Evolutionary conservation across 2,329 filamentous ascomycete species (phyloP).

Genomic region (Cercospora zeae-maydis): DNA sequence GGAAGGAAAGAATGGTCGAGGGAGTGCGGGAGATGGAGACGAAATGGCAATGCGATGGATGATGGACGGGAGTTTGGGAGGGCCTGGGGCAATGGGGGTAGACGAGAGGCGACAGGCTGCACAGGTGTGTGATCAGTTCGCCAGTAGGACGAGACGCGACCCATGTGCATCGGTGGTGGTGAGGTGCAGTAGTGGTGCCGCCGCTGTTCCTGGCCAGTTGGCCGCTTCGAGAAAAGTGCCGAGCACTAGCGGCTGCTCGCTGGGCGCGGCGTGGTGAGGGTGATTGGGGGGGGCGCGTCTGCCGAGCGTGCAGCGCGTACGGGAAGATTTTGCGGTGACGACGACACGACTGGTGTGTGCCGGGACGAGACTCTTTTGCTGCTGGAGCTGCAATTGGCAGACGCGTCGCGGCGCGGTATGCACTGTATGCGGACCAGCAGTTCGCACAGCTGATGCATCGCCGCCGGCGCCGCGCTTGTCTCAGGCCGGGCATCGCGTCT

Average conservation of each 20-base stretch:
- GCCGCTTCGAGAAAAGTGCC: conserved; percentile 6
- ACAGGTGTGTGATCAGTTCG: not conserved
- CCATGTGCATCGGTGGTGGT: not conserved
- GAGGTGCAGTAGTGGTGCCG: conserved; percentile 2
- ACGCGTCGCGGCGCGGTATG: no score
- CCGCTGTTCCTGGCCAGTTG: conserved; percentile 10
- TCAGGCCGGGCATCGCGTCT: not conserved
- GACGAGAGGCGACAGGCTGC: no score
- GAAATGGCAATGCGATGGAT: not conserved
- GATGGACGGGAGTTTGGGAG: no score
- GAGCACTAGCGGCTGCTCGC: conserved; percentile 4
- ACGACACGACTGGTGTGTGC: not conserved
- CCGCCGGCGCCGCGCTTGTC: not conserved
- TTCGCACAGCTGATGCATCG: not conserved
- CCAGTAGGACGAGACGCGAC: conserved; percentile 5
- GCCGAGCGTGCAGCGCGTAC: conserved; percentile 11
- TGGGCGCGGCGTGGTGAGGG: not conserved
- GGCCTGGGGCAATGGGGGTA: no score
- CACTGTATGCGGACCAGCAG: not conserved
- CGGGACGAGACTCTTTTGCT: no score
- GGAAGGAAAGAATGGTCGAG: not conserved
- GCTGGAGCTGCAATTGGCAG: no score
- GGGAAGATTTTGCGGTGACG: not conserved
- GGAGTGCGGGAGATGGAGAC: not conserved
- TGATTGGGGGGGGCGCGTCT: conserved; percentile 10